Evolutionary conservation across 257 asterid species (phyloP), one percentile per base, ranked within the genome.

Genomic region (Oldenlandia corymbosa): DNA sequence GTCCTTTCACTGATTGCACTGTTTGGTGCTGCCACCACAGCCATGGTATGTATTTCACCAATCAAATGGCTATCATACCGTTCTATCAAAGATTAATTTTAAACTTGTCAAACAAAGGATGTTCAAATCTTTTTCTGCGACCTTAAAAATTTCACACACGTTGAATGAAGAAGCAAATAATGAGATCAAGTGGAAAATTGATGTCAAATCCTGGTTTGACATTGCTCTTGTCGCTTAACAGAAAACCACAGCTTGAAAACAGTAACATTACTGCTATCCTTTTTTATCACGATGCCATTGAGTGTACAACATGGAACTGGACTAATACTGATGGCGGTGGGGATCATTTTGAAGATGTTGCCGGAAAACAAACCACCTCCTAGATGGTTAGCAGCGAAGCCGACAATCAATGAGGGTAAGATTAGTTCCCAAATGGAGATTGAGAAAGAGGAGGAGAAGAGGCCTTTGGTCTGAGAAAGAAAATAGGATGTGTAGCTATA

Each of bases 171-270:
- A n/a, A n/a, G n/a, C n/a, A n/a, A n/a, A n/a, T n/a, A n/a, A n/a
- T n/a, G n/a, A n/a, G n/a, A n/a, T n/a, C n/a, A n/a, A 1, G 28
- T 6, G 7, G 14, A 47, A 21, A 2, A 4, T n/a, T n/a, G 16
- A 49, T 12, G 6, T 26, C 6, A 20, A 45, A 24, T 45, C n/a
- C 32, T 26, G 32, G 5, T 16, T 5, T 13, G 21, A 30, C 10
- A 5, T 17, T 50, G 32, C 41, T 17, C n/a, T 39, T 16, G 56
- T n/a, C n/a, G n/a, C n/a, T 32, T 49, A 21, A 61, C 82, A 88
- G 98, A 80, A 86, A n/a, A 91, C 98, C 2, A 91, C 98, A 0
- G 96, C 98, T 5, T 83, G 98, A 91, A 91, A 66, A 96, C 96
- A 0, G 96, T 91, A 7, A 91, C 96, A 0, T 71, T 91, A 62